Conservation (phyloP, 805 yeast species). For the Kazachstania africana region DNA sequence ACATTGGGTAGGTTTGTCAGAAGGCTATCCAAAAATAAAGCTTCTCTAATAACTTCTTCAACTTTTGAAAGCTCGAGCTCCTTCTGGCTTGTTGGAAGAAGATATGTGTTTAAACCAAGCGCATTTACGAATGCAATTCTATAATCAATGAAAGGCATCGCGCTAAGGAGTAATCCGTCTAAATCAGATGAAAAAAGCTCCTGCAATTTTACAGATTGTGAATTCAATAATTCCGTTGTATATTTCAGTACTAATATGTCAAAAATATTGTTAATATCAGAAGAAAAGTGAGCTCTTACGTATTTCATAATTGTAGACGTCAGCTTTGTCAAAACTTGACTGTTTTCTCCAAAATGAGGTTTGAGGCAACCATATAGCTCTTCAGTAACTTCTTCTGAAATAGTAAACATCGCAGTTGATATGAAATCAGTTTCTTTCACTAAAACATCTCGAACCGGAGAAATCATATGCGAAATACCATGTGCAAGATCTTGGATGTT, state of each 20-base stretch:
- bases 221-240: constrained; percentile 8
- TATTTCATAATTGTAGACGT: constrained; percentile 6
- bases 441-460: constrained; percentile 2
- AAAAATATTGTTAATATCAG: neutral
- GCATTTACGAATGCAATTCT: constrained; percentile 38
- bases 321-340: constrained; percentile 6
- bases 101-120: constrained; percentile 31
- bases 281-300: constrained; percentile 4
- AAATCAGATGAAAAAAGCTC: constrained; percentile 12
- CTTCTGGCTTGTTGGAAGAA: constrained; percentile 8
- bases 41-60: constrained; percentile 14
- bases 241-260: constrained; percentile 2
- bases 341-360: constrained; percentile 5
- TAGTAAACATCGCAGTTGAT: constrained; percentile 5
- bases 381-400: constrained; percentile 6
- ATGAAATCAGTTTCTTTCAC: constrained; percentile 11
- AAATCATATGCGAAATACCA: constrained; percentile 9
- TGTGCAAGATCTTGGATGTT: constrained; percentile 14
- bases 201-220: constrained; percentile 4
- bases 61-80: constrained; percentile 7
- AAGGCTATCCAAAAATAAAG: constrained; percentile 17
- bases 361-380: constrained; percentile 5
- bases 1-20: constrained; percentile 6
- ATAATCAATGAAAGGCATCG: constrained; percentile 26
- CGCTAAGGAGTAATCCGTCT: constrained; percentile 11